phyloP scores from a whole-genome alignment of 2,329 filamentous ascomycete genomes.

The Penicillium occitanis region DNA sequence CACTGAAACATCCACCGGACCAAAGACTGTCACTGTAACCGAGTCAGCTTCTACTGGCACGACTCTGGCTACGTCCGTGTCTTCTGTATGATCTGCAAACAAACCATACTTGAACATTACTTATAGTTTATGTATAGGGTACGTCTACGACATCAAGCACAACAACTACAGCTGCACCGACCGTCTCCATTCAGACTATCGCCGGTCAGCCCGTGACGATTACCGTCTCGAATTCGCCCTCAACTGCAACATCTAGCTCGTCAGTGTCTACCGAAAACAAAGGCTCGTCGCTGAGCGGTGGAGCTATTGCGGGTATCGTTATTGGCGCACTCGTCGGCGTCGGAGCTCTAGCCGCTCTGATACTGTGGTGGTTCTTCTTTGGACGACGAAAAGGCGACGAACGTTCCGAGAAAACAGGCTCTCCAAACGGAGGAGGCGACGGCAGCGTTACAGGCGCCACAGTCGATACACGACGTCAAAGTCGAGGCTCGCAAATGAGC shows the following conservation, averaged over 20 bases:
- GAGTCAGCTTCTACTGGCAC: conserved; percentile 18
- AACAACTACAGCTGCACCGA: conserved; percentile 13
- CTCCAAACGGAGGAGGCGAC: conserved; percentile 28
- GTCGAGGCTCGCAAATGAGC: conserved; percentile 38
- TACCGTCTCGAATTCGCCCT: conserved; percentile 24
- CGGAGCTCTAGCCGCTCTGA: conserved; percentile 38
- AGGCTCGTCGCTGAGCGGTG: conserved; percentile 38
- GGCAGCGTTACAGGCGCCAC: conserved; percentile 23
- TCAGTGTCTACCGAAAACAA: conserved; percentile 22
- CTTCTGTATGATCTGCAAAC: conserved; percentile 13
- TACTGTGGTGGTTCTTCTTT: conserved; percentile 41
- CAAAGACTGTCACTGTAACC: conserved; percentile 24
- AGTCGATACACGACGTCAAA: conserved; percentile 32
- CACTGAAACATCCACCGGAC: conserved; percentile 21
- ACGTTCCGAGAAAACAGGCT: conserved; percentile 25
- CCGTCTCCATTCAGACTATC: conserved; percentile 22
- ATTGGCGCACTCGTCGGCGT: conserved; percentile 43
- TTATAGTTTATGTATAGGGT: conserved; percentile 11
- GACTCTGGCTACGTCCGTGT: conserved; percentile 20
- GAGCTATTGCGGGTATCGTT: conserved; percentile 47
- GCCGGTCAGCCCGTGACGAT: conserved; percentile 27
- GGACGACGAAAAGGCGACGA: conserved; percentile 32
- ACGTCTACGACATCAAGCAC: conserved; percentile 19
- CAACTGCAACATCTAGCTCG: conserved; percentile 24
- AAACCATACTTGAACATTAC: conserved; percentile 13